phyloP scores from a whole-genome alignment of 805 yeast genomes.

The Schizosaccharomyces pombe region DNA sequence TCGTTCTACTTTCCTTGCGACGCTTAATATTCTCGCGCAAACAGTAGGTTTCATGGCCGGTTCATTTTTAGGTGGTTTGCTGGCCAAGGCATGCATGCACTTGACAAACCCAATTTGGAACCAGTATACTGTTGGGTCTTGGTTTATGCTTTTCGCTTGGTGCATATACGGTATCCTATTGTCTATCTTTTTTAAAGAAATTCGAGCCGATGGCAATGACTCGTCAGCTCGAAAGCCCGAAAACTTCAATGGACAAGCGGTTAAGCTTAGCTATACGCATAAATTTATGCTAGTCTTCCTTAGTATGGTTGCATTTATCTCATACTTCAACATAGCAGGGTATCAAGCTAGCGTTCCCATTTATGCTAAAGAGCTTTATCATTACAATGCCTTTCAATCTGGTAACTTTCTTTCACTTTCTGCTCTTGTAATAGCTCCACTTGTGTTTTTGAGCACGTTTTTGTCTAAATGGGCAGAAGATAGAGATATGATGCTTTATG shows the following conservation, averaged over 20 bases:
- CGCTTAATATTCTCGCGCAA: neutral
- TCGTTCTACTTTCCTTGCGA: neutral
- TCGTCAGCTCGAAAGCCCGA: too few relatives aligned
- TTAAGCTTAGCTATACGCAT: too few relatives aligned
- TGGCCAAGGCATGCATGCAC: neutral
- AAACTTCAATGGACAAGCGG: too few relatives aligned
- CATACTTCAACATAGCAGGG: neutral
- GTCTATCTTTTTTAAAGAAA: neutral
- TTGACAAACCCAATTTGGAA: neutral
- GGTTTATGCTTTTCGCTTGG: neutral
- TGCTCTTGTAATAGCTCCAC: neutral
- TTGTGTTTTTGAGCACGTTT: neutral
- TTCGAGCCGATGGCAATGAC: too few relatives aligned
- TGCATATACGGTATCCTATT: neutral
- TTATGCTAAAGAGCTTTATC: neutral
- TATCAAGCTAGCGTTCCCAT: neutral
- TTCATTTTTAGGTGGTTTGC: neutral
- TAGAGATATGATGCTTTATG: neutral
- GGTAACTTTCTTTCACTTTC: neutral
- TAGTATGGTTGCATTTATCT: neutral
- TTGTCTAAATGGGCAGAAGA: neutral
- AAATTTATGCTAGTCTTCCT: neutral
- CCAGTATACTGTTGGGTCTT: neutral
- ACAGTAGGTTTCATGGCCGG: slow-evolving; percentile 1
- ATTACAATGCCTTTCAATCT: neutral